Percentiles rank a stretch among this genome's conserved stretches.
Evolutionary conservation across 805 yeast species (phyloP).

Genomic region (Ogataea allantospora): DNA sequence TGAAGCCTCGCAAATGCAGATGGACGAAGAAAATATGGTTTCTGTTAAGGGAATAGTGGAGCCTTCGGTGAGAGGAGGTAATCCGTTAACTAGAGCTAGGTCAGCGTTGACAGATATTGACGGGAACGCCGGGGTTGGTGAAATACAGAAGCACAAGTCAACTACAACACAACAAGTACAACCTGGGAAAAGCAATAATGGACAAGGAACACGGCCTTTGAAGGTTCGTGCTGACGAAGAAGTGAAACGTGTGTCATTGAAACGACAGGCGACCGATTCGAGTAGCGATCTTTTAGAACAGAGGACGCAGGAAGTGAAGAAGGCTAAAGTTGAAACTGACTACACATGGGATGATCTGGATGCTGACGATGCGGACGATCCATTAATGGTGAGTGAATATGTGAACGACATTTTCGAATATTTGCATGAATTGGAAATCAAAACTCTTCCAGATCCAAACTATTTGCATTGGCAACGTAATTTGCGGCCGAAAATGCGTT

Average conservation of each 20-base stretch:
- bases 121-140: slow-evolving; percentile 15
- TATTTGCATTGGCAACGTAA: slow-evolving; percentile 64
- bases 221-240: slow-evolving; percentile 21
- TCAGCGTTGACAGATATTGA: slow-evolving; percentile 31
- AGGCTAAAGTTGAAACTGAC: slow-evolving; percentile 35
- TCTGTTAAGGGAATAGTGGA: slow-evolving; percentile 14
- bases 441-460: slow-evolving; percentile 71
- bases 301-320: slow-evolving; percentile 30
- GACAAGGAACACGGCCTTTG: slow-evolving; percentile 12
- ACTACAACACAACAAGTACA: slow-evolving; percentile 8
- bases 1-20: slow-evolving; percentile 30
- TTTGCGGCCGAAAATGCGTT: slow-evolving; percentile 78
- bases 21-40: slow-evolving; percentile 31
- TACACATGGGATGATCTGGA: slow-evolving; percentile 73
- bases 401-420: slow-evolving; percentile 83
- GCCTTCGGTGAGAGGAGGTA: slow-evolving; percentile 15
- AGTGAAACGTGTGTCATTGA: slow-evolving; percentile 35
- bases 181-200: slow-evolving; percentile 9
- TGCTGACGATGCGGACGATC: slow-evolving; percentile 66
- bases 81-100: slow-evolving; percentile 24
- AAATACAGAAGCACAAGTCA: not conserved
- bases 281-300: slow-evolving; percentile 38
- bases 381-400: slow-evolving; percentile 90
- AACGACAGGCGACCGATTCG: slow-evolving; percentile 57
- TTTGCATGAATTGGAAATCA: slow-evolving; percentile 66